These are phyloP conservation scores for Choanephora cucurbitarum DNA, from an alignment of 371 early-diverging fungal genomes.

Conservation along the genomic window DNA sequence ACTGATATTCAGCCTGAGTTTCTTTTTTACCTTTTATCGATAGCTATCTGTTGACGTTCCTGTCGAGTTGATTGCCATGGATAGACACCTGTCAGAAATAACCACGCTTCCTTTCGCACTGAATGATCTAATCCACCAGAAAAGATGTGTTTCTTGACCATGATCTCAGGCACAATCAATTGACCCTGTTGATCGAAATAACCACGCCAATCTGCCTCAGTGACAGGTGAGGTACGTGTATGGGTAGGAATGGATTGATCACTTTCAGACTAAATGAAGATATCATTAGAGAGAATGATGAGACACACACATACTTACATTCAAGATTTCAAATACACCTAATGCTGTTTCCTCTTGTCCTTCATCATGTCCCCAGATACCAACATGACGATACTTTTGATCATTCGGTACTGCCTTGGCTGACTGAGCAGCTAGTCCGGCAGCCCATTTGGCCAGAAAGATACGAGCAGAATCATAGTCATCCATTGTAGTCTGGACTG, in stretches of 20 bases:
- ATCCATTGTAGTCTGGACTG: constrained; percentile 54
- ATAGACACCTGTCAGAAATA: constrained; percentile 82
- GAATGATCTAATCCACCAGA: constrained; percentile 79
- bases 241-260: constrained; percentile 48
- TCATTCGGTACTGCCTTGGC: constrained; percentile 34
- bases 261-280: constrained; percentile 33
- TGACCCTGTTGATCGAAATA: constrained; percentile 70
- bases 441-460: constrained; percentile 87
- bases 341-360: constrained; percentile 49
- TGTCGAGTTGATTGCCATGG: constrained; percentile 81
- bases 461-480: constrained; percentile 88
- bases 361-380: constrained; percentile 50
- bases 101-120: constrained; percentile 86
- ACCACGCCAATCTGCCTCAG: constrained; percentile 71
- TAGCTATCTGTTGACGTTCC: constrained; percentile 61
- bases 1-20: no score
- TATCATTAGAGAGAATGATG: neutral
- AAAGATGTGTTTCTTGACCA: constrained; percentile 69
- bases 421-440: constrained; percentile 55
- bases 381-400: constrained; percentile 39
- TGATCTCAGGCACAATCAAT: constrained; percentile 50
- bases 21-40: constrained; percentile 51
- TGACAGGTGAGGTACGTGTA: constrained; percentile 63
- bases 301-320: constrained; percentile 21
- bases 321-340: constrained; percentile 50